Percentiles rank a stretch among this genome's conserved stretches.
Evolutionary conservation across 2,329 filamentous ascomycete genomes (phyloP).

Genomic region (Helminthosporium solani): DNA sequence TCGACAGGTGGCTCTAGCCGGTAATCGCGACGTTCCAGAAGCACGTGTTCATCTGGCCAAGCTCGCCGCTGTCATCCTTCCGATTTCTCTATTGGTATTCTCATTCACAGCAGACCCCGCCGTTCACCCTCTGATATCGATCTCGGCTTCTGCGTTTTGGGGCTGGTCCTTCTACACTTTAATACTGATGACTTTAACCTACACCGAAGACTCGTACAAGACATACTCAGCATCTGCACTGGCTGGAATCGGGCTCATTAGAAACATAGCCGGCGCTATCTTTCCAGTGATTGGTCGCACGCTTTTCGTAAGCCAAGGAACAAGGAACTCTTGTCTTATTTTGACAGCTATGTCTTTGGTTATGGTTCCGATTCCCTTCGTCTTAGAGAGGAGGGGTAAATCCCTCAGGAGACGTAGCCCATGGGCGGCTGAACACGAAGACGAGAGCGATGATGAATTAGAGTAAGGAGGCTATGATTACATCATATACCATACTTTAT

Average conservation of each 20-base stretch:
- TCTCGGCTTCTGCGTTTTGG: slow-evolving; percentile 52
- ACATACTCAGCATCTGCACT: slow-evolving; percentile 46
- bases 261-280: slow-evolving; percentile 40
- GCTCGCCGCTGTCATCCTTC: slow-evolving; percentile 43
- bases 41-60: slow-evolving; percentile 45
- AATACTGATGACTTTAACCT: slow-evolving; percentile 53
- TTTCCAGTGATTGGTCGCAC: slow-evolving; percentile 36
- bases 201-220: slow-evolving; percentile 53
- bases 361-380: slow-evolving; percentile 36
- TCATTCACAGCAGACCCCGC: slow-evolving; percentile 34
- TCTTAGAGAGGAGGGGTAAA: slow-evolving; percentile 37
- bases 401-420: slow-evolving; percentile 40
- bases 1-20: slow-evolving; percentile 31
- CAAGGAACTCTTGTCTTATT: slow-evolving; percentile 32
- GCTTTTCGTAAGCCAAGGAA: slow-evolving; percentile 33
- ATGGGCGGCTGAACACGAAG: slow-evolving; percentile 42
- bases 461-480: background rate
- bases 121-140: slow-evolving; percentile 46
- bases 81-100: slow-evolving; percentile 38
- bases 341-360: slow-evolving; percentile 29
- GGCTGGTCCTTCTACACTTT: slow-evolving; percentile 55
- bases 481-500: background rate
- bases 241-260: slow-evolving; percentile 43
- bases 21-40: slow-evolving; percentile 44
- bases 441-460: slow-evolving; percentile 27